phyloP scores from a whole-genome alignment of 139 green algal species.

The Tetraselmis chui region DNA sequence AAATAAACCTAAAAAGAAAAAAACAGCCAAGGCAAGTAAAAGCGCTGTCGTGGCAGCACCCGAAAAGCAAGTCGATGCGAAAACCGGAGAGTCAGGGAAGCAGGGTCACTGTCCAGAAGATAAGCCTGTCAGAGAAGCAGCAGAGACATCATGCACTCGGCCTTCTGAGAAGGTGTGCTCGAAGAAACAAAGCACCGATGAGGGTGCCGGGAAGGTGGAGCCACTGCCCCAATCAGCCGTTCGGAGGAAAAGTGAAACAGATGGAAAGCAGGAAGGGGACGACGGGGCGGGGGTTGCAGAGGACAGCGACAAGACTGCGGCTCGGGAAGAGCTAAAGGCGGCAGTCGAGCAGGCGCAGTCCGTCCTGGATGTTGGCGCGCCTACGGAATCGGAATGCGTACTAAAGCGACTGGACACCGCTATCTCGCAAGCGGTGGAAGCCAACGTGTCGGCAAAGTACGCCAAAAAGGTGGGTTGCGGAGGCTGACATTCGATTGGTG shows the following conservation, averaged over 20 bases:
- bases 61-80: no score
- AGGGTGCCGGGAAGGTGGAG: no score
- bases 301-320: not conserved
- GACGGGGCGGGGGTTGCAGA: not conserved
- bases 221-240: no score
- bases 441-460: constrained; percentile 46
- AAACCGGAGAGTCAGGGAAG: not conserved
- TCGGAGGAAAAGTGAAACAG: no score
- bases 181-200: no score
- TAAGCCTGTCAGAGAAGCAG: no score
- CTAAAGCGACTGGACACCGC: constrained; percentile 29
- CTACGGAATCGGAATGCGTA: not conserved
- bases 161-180: no score
- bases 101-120: not conserved
- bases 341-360: constrained; percentile 17
- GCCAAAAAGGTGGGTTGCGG: constrained; percentile 56
- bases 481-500: no score
- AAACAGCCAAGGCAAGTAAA: not conserved
- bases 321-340: constrained; percentile 23
- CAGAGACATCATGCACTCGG: no score
- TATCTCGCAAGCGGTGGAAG: constrained; percentile 22
- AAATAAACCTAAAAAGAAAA: not conserved
- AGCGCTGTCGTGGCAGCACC: not conserved
- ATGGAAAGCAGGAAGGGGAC: no score
- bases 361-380: constrained; percentile 22